Evolutionary conservation across 257 asterid species (phyloP).

Genomic region (Nicotiana tabacum): DNA sequence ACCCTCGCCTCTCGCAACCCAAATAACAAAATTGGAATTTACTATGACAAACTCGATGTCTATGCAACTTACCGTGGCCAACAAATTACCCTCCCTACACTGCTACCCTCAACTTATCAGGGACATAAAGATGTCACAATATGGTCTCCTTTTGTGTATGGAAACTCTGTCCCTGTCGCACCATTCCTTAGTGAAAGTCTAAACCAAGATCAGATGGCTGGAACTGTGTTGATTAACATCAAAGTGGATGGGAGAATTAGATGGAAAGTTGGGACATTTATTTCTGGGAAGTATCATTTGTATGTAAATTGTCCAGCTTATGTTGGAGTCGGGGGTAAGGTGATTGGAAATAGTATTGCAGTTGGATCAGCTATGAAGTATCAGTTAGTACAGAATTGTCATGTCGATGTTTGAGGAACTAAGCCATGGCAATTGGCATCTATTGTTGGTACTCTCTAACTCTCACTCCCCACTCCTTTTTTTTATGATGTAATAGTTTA

Average conservation of each 20-base stretch:
- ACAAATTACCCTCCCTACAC: slow-evolving; percentile 49
- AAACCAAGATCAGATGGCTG: slow-evolving; percentile 38
- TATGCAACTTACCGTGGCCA: slow-evolving; percentile 54
- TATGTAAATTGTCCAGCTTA: slow-evolving; percentile 50
- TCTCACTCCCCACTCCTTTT: neutral
- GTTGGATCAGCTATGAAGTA: slow-evolving; percentile 41
- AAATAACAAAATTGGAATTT: slow-evolving; percentile 38
- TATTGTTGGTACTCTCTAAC: neutral
- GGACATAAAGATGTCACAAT: slow-evolving; percentile 49
- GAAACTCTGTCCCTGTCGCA: slow-evolving; percentile 40
- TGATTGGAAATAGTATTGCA: slow-evolving; percentile 18
- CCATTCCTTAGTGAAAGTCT: slow-evolving; percentile 29
- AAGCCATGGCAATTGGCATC: neutral
- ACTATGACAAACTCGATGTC: slow-evolving; percentile 44
- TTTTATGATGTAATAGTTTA: neutral
- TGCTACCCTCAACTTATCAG: slow-evolving; percentile 39
- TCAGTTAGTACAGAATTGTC: slow-evolving; percentile 46
- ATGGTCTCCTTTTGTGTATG: slow-evolving; percentile 59
- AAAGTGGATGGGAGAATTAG: slow-evolving; percentile 42
- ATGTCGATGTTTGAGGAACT: slow-evolving; percentile 41
- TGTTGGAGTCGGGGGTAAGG: slow-evolving; percentile 25
- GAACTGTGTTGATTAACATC: slow-evolving; percentile 37
- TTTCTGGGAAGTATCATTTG: slow-evolving; percentile 45
- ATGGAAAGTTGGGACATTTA: slow-evolving; percentile 54
- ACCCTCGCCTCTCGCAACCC: slow-evolving; percentile 48